Conservation (phyloP, 2,329 filamentous ascomycete species). For the Diaporthe ilicicola region DNA sequence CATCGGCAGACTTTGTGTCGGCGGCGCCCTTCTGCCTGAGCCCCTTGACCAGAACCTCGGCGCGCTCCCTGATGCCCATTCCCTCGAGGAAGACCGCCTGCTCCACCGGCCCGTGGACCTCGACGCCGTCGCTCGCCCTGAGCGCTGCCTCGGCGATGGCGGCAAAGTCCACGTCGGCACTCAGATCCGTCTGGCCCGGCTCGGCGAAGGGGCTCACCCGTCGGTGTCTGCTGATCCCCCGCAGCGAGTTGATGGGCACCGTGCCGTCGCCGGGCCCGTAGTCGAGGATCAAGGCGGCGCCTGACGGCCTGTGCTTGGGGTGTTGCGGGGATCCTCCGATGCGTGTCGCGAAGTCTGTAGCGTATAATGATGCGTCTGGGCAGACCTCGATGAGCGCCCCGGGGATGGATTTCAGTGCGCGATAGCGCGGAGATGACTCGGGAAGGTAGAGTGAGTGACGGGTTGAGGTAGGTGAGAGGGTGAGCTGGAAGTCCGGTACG, state of each 20-base stretch:
- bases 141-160: conserved; percentile 85
- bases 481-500: conserved; percentile 87
- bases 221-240: conserved; percentile 83
- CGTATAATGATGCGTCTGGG: conserved; percentile 84
- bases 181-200: conserved; percentile 87
- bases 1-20: conserved; percentile 59
- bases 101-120: conserved; percentile 91
- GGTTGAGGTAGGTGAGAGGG: conserved; percentile 77
- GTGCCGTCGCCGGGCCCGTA: conserved; percentile 80
- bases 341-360: conserved; percentile 80
- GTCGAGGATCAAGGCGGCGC: conserved; percentile 94
- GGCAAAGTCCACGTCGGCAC: conserved; percentile 92
- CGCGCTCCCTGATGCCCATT: conserved; percentile 86
- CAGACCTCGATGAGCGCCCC: conserved; percentile 87
- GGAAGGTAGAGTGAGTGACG: conserved; percentile 88
- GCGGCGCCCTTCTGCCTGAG: conserved; percentile 35
- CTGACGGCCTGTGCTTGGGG: conserved; percentile 71
- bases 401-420: conserved; percentile 71
- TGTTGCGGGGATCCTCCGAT: conserved; percentile 74
- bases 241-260: conserved; percentile 87
- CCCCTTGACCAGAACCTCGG: conserved; percentile 68
- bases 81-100: conserved; percentile 81
- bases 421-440: conserved; percentile 81
- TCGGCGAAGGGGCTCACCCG: conserved; percentile 80
- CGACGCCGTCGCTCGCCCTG: conserved; percentile 78